Percentiles rank a stretch among this genome's conserved stretches.
These are phyloP conservation scores for Elymus sibiricus DNA, from an alignment of 176 grass and related monocot genomes.

Conservation along the genomic window DNA sequence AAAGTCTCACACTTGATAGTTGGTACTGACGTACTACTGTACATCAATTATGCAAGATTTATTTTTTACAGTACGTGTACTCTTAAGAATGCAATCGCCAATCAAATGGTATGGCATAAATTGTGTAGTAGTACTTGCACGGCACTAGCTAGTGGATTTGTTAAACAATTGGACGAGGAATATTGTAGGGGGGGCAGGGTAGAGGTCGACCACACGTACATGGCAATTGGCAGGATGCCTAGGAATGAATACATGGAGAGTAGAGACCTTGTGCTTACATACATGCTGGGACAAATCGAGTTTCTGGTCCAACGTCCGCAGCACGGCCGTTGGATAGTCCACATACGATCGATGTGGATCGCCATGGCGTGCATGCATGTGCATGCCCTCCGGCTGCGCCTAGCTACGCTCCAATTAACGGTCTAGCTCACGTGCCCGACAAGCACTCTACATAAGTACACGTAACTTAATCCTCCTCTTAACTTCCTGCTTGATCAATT, in stretches of 20 bases:
- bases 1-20: neutral
- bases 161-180: slow-evolving; percentile 29
- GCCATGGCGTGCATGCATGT: neutral
- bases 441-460: neutral
- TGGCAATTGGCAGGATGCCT: neutral
- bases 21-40: neutral
- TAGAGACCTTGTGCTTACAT: neutral
- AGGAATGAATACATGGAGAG: neutral
- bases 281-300: neutral
- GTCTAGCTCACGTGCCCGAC: neutral
- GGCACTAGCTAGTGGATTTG: neutral
- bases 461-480: neutral
- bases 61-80: neutral
- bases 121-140: neutral
- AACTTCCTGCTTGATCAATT: neutral
- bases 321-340: slow-evolving; percentile 50
- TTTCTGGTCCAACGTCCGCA: slow-evolving; percentile 53
- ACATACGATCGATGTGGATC: slow-evolving; percentile 36
- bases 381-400: neutral
- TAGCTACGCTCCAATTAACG: neutral
- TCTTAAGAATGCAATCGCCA: neutral
- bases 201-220: slow-evolving; percentile 1
- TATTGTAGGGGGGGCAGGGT: neutral
- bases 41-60: no score
- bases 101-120: neutral